Evolutionary conservation across 306 rosid species (phyloP).

Genomic region (Prunus padus): DNA sequence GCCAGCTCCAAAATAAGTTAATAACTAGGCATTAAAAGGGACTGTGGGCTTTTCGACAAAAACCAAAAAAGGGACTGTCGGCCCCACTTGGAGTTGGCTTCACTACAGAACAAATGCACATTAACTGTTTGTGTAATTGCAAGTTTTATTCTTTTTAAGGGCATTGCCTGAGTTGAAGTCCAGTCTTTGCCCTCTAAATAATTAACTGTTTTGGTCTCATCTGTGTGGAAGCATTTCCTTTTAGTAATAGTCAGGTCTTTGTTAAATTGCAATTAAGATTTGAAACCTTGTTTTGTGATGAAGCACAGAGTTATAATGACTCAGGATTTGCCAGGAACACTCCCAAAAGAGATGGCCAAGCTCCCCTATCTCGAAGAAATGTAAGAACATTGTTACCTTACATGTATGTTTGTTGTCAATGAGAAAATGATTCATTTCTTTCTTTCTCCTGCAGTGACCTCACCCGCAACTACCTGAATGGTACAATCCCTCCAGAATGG

Average conservation of each 20-base stretch:
- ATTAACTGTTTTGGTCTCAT: too few relatives aligned
- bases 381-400: slow-evolving; percentile 29
- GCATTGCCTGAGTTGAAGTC: too few relatives aligned
- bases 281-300: background rate
- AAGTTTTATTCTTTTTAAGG: too few relatives aligned
- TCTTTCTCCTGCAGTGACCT: slow-evolving; percentile 32
- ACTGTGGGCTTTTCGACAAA: too few relatives aligned
- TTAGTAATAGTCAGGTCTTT: background rate
- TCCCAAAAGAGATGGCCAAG: slow-evolving; percentile 44
- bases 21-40: too few relatives aligned
- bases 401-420: background rate
- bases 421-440: too few relatives aligned
- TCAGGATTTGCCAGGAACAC: slow-evolving; percentile 53
- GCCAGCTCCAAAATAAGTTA: too few relatives aligned
- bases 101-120: too few relatives aligned
- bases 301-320: slow-evolving; percentile 40
- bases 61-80: too few relatives aligned
- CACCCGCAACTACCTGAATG: slow-evolving; percentile 35
- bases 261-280: background rate
- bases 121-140: too few relatives aligned
- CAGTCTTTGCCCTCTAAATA: too few relatives aligned
- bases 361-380: slow-evolving; percentile 52
- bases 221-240: background rate
- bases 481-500: slow-evolving; percentile 36
- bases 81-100: background rate